These are phyloP conservation scores for Pyrenula aspistea DNA, from an alignment of 495 filamentous ascomycete genomes.

Conservation along the genomic window DNA sequence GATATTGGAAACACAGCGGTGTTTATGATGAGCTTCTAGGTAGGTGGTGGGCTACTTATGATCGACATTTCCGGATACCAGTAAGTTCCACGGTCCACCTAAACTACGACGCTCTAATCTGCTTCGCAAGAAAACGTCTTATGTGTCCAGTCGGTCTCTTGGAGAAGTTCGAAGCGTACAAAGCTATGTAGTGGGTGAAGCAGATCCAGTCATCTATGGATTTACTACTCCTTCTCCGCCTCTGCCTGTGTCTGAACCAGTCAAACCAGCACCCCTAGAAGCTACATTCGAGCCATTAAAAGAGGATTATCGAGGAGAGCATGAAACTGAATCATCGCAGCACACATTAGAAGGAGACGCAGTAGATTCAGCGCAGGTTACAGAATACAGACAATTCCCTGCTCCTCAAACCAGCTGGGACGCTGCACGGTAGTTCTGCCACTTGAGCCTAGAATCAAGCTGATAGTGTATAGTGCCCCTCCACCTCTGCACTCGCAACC, in stretches of 20 bases:
- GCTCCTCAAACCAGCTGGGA: conserved; percentile 55
- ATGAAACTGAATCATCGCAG: conserved; percentile 22
- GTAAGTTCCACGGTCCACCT: no score
- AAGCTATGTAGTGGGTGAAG: conserved; percentile 19
- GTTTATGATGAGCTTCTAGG: conserved; percentile 71
- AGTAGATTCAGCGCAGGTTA: conserved; percentile 21
- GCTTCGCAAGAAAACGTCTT: not conserved
- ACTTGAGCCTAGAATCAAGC: no score
- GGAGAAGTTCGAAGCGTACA: conserved; percentile 14
- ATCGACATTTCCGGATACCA: conserved; percentile 59
- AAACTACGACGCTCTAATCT: no score
- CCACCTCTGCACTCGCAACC: conserved; percentile 64
- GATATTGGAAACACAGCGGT: conserved; percentile 43
- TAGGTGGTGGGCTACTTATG: conserved; percentile 87
- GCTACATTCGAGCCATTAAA: not conserved
- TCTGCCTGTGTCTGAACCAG: not conserved
- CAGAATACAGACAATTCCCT: conserved; percentile 30
- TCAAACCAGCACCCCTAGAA: not conserved
- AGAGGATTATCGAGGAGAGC: conserved; percentile 4
- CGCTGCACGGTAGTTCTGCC: conserved; percentile 53
- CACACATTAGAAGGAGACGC: conserved; percentile 19
- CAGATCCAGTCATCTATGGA: not conserved
- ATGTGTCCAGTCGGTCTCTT: conserved; percentile 1
- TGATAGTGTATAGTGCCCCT: conserved; percentile 61
- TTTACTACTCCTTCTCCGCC: not conserved